Evolutionary conservation across 805 yeast genomes (phyloP).

Genomic region (Kodamaea hsintzibuensis): DNA sequence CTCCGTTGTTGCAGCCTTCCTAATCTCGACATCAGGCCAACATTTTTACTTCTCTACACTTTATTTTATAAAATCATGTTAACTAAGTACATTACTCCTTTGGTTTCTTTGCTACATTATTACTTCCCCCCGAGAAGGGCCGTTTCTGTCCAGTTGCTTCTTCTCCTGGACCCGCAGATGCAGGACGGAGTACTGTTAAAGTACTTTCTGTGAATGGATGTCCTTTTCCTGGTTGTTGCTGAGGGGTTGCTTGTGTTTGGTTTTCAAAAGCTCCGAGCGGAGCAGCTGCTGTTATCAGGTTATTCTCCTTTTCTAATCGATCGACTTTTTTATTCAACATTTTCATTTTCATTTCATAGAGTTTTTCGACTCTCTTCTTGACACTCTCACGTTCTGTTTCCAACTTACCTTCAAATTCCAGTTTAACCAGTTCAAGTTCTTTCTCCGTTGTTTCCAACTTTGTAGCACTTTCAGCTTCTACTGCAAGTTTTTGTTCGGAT

Average conservation of each 20-base stretch:
- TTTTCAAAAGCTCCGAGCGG: background rate
- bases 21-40: no score
- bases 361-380: conserved; percentile 53
- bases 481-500: conserved; percentile 11
- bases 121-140: conserved; percentile 1
- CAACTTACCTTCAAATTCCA: conserved; percentile 9
- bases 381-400: conserved; percentile 38
- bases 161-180: conserved; percentile 11
- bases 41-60: no score
- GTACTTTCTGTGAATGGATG: conserved; percentile 30
- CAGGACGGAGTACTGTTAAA: conserved; percentile 33
- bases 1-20: background rate
- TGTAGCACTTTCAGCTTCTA: conserved; percentile 7
- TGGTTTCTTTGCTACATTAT: conserved; percentile 4
- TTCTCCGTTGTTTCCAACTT: conserved; percentile 11
- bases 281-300: background rate
- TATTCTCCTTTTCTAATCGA: conserved; percentile 35
- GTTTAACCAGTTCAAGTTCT: conserved; percentile 1
- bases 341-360: conserved; percentile 57
- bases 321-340: conserved; percentile 57
- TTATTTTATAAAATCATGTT: no score
- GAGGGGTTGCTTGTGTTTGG: background rate
- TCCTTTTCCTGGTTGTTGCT: conserved; percentile 10
- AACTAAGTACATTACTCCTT: conserved; percentile 3
- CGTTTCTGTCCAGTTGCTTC: conserved; percentile 3